These are phyloP conservation scores for Camillea tinctor DNA, from an alignment of 2,329 filamentous ascomycete species.

Conservation along the genomic window DNA sequence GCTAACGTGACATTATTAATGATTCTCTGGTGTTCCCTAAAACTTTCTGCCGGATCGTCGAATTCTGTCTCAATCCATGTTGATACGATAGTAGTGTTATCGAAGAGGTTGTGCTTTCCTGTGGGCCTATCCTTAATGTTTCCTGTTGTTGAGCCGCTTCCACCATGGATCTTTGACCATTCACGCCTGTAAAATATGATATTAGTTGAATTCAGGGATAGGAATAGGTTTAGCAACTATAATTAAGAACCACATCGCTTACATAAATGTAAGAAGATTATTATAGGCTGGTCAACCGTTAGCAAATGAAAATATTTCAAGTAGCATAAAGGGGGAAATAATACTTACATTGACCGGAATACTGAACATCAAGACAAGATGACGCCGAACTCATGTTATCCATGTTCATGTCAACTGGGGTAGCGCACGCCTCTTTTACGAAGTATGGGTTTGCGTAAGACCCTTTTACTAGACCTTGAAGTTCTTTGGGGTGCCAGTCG, in stretches of 20 bases:
- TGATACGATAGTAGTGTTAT: constrained; percentile 70
- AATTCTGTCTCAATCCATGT: constrained; percentile 64
- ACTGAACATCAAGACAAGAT: constrained; percentile 68
- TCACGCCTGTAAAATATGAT: constrained; percentile 37
- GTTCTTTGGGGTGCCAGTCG: constrained; percentile 43
- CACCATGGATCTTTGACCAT: constrained; percentile 51
- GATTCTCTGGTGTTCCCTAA: constrained; percentile 50
- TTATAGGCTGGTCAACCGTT: constrained; percentile 50
- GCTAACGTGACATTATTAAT: constrained; percentile 77
- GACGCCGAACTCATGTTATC: constrained; percentile 42
- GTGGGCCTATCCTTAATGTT: constrained; percentile 51
- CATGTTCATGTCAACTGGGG: constrained; percentile 48
- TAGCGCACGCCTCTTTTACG: constrained; percentile 56
- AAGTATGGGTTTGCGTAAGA: constrained; percentile 64
- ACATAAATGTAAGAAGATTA: constrained; percentile 63
- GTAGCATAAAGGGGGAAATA: not conserved
- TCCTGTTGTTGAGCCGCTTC: constrained; percentile 40
- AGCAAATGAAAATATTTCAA: not conserved
- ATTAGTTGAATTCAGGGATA: not conserved
- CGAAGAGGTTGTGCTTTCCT: constrained; percentile 63
- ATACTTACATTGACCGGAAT: constrained; percentile 62
- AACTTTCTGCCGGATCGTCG: constrained; percentile 52
- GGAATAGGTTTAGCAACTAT: not conserved
- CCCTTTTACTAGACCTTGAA: constrained; percentile 58
- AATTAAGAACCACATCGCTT: constrained; percentile 3